These are phyloP conservation scores for Gamarada debralockiae DNA, from an alignment of 495 filamentous ascomycete genomes.

Conservation along the genomic window DNA sequence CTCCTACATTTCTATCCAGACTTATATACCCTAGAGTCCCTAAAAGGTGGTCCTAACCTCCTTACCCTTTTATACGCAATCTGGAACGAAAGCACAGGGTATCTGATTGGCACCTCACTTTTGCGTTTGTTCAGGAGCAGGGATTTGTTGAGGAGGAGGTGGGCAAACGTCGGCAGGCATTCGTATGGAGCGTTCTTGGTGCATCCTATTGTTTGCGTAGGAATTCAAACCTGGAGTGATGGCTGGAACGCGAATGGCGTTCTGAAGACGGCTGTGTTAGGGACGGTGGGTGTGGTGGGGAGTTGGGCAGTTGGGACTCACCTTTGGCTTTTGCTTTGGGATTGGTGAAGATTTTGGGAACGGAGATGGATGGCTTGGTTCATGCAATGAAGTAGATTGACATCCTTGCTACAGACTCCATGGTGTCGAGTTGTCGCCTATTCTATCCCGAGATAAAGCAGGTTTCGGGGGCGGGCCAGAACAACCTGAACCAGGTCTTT, in stretches of 20 bases:
- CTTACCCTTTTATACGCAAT: conserved; percentile 2
- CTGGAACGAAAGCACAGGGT: conserved; percentile 11
- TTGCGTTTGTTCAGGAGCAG: neutral
- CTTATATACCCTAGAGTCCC: neutral
- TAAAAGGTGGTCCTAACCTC: neutral
- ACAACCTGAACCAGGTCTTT: no score
- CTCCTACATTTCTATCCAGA: neutral
- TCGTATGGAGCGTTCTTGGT: conserved; percentile 12
- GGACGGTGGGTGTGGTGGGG: neutral
- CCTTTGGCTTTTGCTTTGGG: no score
- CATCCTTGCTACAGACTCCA: no score
- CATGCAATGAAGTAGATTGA: no score
- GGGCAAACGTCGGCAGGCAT: conserved; percentile 2
- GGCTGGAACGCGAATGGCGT: neutral
- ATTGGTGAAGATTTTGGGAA: no score
- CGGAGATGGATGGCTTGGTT: no score
- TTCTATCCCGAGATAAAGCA: no score
- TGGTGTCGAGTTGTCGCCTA: no score
- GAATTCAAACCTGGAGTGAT: neutral
- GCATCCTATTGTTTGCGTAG: conserved; percentile 7
- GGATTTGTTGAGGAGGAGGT: neutral
- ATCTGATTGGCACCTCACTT: neutral
- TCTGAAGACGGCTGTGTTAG: neutral
- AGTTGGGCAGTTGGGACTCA: conserved; percentile 17
- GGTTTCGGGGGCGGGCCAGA: no score